Percentiles rank a stretch among this genome's conserved stretches.
Conservation (phyloP, 192 early-diverging fungal species). For the Lobosporangium transversale region DNA sequence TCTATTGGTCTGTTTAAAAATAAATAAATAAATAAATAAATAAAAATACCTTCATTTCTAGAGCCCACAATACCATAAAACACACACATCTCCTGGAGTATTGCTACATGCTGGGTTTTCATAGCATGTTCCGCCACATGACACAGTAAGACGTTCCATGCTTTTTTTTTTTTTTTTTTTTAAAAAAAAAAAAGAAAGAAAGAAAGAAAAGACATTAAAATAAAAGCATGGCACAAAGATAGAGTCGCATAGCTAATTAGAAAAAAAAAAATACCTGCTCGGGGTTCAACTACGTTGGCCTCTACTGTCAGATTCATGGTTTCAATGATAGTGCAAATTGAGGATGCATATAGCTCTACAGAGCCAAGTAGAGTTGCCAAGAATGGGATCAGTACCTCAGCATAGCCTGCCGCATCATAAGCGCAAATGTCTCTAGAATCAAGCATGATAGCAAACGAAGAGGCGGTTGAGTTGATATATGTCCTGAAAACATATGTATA, state of each 20-base stretch:
- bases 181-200: neutral
- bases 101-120: conserved; percentile 15
- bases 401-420: conserved; percentile 51
- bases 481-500: no score
- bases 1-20: no score
- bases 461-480: no score
- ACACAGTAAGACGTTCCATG: conserved; percentile 58
- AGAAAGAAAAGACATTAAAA: neutral
- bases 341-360: conserved; percentile 52
- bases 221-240: neutral
- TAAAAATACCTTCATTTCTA: conserved; percentile 57
- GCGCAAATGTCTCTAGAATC: conserved; percentile 58
- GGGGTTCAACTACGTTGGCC: conserved; percentile 55
- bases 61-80: conserved; percentile 60
- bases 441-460: neutral
- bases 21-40: neutral
- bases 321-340: conserved; percentile 59
- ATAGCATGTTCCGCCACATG: conserved; percentile 57
- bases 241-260: no score
- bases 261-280: conserved; percentile 43
- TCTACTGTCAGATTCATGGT: conserved; percentile 56
- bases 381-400: conserved; percentile 61
- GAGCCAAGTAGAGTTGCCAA: conserved; percentile 59
- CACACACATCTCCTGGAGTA: conserved; percentile 57
- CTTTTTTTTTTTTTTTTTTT: conserved; percentile 18